phyloP scores from a whole-genome alignment of 345 rosid species.

The Corchorus olitorius region DNA sequence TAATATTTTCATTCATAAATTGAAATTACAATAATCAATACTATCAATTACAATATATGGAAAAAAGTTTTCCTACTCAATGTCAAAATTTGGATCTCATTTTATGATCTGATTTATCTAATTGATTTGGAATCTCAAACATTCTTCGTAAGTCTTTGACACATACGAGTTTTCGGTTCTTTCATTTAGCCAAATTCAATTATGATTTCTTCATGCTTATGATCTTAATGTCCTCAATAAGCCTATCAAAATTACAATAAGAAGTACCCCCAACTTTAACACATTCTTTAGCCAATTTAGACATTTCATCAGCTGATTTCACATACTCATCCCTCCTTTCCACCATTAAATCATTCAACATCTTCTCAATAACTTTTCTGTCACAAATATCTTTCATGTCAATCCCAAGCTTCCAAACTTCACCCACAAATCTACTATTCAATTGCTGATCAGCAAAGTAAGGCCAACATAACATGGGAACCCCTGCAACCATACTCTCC shows the following conservation, averaged over 20 bases:
- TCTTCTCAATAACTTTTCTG: conserved; percentile 46
- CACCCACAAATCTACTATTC: conserved; percentile 57
- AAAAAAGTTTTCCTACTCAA: no score
- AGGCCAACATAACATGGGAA: conserved; percentile 84
- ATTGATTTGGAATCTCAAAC: no score
- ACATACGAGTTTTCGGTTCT: no score
- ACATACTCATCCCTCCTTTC: conserved; percentile 45
- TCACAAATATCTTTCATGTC: conserved; percentile 70
- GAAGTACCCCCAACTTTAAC: conserved; percentile 45
- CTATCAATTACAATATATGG: no score
- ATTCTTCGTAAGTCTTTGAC: no score
- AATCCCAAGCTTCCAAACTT: conserved; percentile 63
- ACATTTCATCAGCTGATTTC: conserved; percentile 29
- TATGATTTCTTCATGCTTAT: conserved; percentile 12
- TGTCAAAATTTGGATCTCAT: no score
- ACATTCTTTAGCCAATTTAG: conserved; percentile 30
- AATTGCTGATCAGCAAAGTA: conserved; percentile 55
- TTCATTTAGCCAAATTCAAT: no score
- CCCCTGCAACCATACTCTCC: conserved; percentile 60
- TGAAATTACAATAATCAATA: no score
- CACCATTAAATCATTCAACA: conserved; percentile 62
- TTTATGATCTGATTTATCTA: no score
- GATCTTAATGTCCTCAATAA: conserved; percentile 38
- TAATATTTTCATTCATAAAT: no score
- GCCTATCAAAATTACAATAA: conserved; percentile 32